Conservation (phyloP, 257 asterid genomes). For the Jaltomata sinuosa region DNA sequence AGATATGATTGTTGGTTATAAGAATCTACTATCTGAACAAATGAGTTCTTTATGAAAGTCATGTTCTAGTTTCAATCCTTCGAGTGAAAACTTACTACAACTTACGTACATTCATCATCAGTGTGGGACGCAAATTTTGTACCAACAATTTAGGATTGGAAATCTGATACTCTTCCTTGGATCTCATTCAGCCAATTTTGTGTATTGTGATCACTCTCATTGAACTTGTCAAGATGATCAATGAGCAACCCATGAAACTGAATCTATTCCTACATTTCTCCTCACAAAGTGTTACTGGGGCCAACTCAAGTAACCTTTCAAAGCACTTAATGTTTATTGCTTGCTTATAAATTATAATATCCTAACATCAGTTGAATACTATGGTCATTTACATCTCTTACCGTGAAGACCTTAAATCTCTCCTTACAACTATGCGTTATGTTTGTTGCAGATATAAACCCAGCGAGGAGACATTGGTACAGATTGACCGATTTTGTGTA, state of each 20-base stretch:
- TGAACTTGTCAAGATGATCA: background rate
- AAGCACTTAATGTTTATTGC: background rate
- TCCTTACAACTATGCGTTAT: background rate
- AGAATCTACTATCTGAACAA: background rate
- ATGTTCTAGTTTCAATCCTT: background rate
- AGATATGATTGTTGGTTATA: background rate
- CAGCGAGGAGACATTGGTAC: slow-evolving; percentile 87
- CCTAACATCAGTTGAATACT: background rate
- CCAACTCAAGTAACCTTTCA: background rate
- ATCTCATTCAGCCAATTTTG: background rate
- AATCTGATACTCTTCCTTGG: background rate
- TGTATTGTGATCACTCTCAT: background rate
- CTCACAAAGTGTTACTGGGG: background rate
- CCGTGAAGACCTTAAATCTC: background rate
- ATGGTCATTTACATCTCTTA: background rate
- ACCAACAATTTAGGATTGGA: background rate
- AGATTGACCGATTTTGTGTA: slow-evolving; percentile 85
- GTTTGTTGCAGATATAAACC: slow-evolving; percentile 81
- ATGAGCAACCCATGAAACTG: background rate
- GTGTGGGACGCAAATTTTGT: background rate
- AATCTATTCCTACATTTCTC: background rate
- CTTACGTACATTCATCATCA: background rate
- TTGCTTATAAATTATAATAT: background rate
- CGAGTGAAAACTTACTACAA: background rate
- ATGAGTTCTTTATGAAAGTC: background rate